These are phyloP conservation scores for Catharanthus roseus DNA, from an alignment of 257 asterid species.

Conservation along the genomic window DNA sequence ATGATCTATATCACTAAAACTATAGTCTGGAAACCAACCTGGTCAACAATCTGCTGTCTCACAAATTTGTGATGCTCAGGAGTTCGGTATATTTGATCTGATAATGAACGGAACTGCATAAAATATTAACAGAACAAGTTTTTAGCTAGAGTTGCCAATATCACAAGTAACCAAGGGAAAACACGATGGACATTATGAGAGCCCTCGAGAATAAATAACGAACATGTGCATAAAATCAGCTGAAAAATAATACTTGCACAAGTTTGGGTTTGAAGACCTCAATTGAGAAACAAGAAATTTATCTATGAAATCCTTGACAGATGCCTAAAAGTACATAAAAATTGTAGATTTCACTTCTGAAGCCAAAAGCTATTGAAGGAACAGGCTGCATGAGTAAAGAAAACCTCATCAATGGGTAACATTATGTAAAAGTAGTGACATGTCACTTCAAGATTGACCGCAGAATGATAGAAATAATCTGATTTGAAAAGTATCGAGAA, in stretches of 20 bases:
- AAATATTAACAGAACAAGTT: conserved; percentile 2
- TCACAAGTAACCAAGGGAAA: not conserved
- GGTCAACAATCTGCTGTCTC: conserved; percentile 61
- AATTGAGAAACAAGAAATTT: not conserved
- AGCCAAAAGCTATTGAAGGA: not conserved
- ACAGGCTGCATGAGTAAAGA: not conserved
- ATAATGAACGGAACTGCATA: conserved; percentile 73
- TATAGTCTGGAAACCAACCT: conserved; percentile 35
- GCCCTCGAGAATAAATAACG: not conserved
- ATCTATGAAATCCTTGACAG: not conserved
- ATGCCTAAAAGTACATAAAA: not conserved
- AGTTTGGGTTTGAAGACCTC: not conserved
- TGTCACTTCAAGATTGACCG: not conserved
- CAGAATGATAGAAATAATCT: too few species aligned
- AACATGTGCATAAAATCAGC: not conserved
- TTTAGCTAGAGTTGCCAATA: not conserved
- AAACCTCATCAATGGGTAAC: not conserved
- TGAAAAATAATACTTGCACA: not conserved
- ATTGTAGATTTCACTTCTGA: not conserved
- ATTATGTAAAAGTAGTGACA: not conserved
- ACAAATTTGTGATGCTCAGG: conserved; percentile 75
- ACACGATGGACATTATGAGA: not conserved
- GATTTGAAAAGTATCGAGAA: not conserved
- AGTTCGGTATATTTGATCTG: conserved; percentile 87
- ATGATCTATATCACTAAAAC: not conserved